phyloP scores from a whole-genome alignment of 805 yeast species.

The Pichia occidentalis region DNA sequence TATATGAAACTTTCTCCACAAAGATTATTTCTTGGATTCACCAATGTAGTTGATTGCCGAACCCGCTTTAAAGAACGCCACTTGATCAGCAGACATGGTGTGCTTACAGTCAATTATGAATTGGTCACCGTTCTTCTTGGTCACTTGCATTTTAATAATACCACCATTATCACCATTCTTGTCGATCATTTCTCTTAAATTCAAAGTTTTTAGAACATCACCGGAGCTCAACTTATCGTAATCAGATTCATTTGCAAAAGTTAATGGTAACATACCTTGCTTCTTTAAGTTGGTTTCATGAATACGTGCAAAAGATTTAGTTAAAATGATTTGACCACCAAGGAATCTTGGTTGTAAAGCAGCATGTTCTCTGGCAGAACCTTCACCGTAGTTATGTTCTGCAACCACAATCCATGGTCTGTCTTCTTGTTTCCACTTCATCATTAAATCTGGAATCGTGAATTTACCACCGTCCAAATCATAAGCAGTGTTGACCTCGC shows the following conservation, averaged over 20 bases:
- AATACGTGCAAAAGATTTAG: conserved; percentile 95
- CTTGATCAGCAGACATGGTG: conserved; percentile 95
- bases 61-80: conserved; percentile 95
- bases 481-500: conserved; percentile 85
- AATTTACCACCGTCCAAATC: conserved; percentile 74
- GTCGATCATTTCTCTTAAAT: conserved; percentile 66
- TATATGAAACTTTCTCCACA: background rate
- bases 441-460: conserved; percentile 94
- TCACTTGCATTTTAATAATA: conserved; percentile 58
- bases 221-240: conserved; percentile 76
- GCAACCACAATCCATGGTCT: conserved; percentile 95
- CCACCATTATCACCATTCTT: conserved; percentile 90
- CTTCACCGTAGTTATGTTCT: conserved; percentile 98
- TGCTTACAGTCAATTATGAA: conserved; percentile 76
- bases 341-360: conserved; percentile 92
- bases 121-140: conserved; percentile 64
- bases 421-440: conserved; percentile 80
- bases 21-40: conserved; percentile 21
- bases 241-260: conserved; percentile 84
- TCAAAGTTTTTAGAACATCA: conserved; percentile 70
- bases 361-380: conserved; percentile 98
- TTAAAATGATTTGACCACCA: conserved; percentile 83
- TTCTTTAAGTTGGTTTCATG: conserved; percentile 97
- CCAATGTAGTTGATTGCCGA: conserved; percentile 87
- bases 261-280: conserved; percentile 94